A percentile compares a stretch with the other conserved stretches of the same genome.
These are phyloP conservation scores for Fallopia convolvulus DNA, from an alignment of 148 eudicot species.

Conservation along the genomic window DNA sequence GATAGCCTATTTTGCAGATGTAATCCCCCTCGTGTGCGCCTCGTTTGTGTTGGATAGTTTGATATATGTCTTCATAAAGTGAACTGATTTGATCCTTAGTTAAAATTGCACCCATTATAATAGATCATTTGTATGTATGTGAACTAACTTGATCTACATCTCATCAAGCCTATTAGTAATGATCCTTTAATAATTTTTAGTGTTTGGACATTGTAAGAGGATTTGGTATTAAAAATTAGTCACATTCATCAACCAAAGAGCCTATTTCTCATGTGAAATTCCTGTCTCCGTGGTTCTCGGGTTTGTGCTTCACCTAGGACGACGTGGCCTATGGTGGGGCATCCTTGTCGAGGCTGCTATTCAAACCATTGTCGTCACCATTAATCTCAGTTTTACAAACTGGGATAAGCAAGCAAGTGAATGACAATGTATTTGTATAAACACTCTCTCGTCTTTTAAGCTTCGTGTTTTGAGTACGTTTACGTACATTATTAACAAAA, in stretches of 20 bases:
- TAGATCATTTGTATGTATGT: no score
- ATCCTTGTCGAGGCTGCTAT: not conserved
- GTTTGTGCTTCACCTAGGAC: slow-evolving; percentile 40
- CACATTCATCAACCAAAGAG: slow-evolving; percentile 51
- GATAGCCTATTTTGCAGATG: no score
- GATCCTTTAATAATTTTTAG: no score
- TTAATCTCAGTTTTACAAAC: not conserved
- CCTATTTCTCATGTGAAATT: slow-evolving; percentile 54
- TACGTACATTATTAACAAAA: no score
- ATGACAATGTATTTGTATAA: not conserved
- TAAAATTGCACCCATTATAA: no score
- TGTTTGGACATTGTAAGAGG: no score
- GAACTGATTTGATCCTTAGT: no score
- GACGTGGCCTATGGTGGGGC: slow-evolving; percentile 21
- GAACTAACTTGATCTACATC: not conserved
- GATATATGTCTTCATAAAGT: no score
- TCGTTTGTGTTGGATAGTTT: not conserved
- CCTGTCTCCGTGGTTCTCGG: slow-evolving; percentile 39
- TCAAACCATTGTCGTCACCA: not conserved
- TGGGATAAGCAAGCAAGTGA: slow-evolving; percentile 9
- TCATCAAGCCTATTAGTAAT: no score
- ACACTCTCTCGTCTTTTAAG: not conserved
- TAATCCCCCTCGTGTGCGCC: no score
- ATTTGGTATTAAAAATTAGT: slow-evolving; percentile 60
- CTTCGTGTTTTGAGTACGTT: no score